Conservation (phyloP, 108 stramenopile species). For the Cyclostephanos invisitatus region DNA sequence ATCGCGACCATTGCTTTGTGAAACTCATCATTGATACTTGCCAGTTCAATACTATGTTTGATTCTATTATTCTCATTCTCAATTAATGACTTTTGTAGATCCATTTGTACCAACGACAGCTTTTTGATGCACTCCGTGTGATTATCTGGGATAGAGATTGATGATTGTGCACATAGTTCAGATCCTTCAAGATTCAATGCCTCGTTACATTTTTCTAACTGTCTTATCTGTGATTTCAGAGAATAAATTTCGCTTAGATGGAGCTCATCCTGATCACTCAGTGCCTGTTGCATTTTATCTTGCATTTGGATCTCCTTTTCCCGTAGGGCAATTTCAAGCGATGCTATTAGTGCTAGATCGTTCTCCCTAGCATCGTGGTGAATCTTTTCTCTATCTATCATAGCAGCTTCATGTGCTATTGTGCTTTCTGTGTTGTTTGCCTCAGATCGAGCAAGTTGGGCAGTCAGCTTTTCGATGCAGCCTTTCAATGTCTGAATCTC, state of each 20-base stretch:
- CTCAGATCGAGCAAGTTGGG: constrained; percentile 20
- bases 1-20: constrained; percentile 32
- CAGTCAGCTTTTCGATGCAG: constrained; percentile 27
- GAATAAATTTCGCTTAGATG: constrained; percentile 15
- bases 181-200: constrained; percentile 2
- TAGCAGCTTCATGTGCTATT: constrained; percentile 5
- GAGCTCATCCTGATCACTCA: constrained; percentile 1
- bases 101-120: constrained; percentile 21
- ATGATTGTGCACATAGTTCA: background rate
- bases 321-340: constrained; percentile 15
- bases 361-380: constrained; percentile 15
- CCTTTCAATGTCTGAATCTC: constrained; percentile 27
- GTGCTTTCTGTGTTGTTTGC: constrained; percentile 4
- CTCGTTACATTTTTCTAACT: constrained; percentile 17
- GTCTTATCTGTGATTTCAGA: background rate
- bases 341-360: constrained; percentile 27
- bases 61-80: constrained; percentile 21
- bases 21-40: constrained; percentile 38
- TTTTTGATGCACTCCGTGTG: constrained; percentile 17
- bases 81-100: constrained; percentile 21
- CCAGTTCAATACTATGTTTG: constrained; percentile 32
- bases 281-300: background rate
- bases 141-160: constrained; percentile 7
- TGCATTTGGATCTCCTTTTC: constrained; percentile 24
- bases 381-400: constrained; percentile 4